These are phyloP conservation scores for Aspergillus tanneri DNA, from an alignment of 2,329 filamentous ascomycete species.

Conservation along the genomic window DNA sequence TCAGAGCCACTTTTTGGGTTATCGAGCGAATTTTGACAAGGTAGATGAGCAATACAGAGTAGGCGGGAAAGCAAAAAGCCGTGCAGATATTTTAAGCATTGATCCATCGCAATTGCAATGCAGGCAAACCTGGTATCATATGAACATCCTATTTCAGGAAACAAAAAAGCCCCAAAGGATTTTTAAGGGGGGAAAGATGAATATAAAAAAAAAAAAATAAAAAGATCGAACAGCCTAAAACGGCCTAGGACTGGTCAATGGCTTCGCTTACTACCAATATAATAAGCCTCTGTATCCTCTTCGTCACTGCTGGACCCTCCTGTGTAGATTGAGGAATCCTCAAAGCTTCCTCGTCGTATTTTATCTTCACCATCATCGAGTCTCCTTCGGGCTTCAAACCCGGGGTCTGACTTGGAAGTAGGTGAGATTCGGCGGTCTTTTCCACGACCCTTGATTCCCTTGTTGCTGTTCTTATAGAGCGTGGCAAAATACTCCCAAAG, in stretches of 20 bases:
- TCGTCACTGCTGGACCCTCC: conserved; percentile 35
- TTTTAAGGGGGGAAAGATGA: too few species aligned
- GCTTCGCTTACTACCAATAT: conserved; percentile 24
- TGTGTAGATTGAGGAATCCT: conserved; percentile 33
- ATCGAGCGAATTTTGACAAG: too few species aligned
- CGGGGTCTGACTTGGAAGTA: conserved; percentile 24
- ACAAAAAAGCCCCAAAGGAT: conserved; percentile 8
- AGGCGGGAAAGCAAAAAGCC: too few species aligned
- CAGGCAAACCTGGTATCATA: conserved; percentile 21
- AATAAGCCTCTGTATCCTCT: conserved; percentile 31
- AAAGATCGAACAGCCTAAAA: not conserved
- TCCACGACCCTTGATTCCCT: conserved; percentile 94
- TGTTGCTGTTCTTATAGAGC: conserved; percentile 98
- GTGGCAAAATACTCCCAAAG: conserved; percentile 80
- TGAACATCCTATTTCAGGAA: not conserved
- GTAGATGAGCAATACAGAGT: too few species aligned
- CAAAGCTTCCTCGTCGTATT: conserved; percentile 25
- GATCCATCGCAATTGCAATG: too few species aligned
- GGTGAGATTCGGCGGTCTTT: conserved; percentile 63
- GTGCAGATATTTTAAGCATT: too few species aligned
- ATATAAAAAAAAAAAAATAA: conserved; percentile 3
- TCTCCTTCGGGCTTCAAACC: conserved; percentile 19
- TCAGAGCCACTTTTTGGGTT: too few species aligned
- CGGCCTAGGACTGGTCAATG: conserved; percentile 8
- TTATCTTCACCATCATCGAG: conserved; percentile 30